Evolutionary conservation across 2,329 filamentous ascomycete species (phyloP).

Genomic region (Exophiala spinifera): DNA sequence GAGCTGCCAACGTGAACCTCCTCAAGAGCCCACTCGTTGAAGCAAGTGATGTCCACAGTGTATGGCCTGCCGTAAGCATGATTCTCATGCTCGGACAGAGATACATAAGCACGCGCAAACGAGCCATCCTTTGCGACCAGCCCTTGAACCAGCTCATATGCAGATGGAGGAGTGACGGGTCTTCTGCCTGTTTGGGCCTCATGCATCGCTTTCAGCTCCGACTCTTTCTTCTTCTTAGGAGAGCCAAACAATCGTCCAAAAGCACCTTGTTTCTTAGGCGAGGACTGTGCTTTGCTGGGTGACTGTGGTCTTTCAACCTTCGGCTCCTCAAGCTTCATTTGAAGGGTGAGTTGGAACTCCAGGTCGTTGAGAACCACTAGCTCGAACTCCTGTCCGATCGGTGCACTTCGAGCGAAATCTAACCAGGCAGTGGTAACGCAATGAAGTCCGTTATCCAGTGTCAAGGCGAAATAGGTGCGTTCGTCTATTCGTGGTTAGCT

Average conservation of each 20-base stretch:
- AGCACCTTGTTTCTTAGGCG: constrained; percentile 73
- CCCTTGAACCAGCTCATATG: constrained; percentile 50
- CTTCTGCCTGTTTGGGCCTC: constrained; percentile 66
- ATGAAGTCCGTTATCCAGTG: constrained; percentile 95
- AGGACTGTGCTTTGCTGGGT: constrained; percentile 45
- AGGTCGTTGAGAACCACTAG: constrained; percentile 94
- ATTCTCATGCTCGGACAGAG: constrained; percentile 86
- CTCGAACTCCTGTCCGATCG: constrained; percentile 97
- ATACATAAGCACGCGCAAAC: constrained; percentile 90
- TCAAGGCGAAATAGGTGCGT: constrained; percentile 89
- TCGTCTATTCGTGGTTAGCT: constrained; percentile 60
- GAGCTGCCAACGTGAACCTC: constrained; percentile 77
- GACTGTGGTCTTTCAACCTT: constrained; percentile 49
- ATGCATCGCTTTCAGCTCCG: constrained; percentile 78
- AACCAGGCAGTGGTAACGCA: constrained; percentile 96
- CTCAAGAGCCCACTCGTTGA: constrained; percentile 98
- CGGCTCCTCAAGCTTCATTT: constrained; percentile 87
- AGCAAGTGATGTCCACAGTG: constrained; percentile 85
- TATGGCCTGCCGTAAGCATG: constrained; percentile 85
- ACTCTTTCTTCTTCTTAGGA: constrained; percentile 90
- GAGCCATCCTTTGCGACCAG: constrained; percentile 87
- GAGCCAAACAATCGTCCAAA: constrained; percentile 92
- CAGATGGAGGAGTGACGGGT: constrained; percentile 29
- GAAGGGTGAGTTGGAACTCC: constrained; percentile 97
- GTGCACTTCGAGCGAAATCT: constrained; percentile 84